Evolutionary conservation across 192 early-diverging fungal genomes (phyloP).

Genomic region (Obelidium mucronatum): DNA sequence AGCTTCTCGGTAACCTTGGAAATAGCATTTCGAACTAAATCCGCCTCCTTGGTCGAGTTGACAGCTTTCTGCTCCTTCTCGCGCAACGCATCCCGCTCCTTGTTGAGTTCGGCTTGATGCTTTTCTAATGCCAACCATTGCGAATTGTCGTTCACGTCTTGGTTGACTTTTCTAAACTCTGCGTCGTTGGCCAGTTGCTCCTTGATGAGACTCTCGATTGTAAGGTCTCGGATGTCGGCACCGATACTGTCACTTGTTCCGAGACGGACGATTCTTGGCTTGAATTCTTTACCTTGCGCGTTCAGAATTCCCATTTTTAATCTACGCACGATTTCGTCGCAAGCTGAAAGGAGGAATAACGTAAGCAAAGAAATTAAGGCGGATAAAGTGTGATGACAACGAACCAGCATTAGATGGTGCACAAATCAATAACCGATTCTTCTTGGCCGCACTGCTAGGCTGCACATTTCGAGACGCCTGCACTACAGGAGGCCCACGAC

Average conservation of each 20-base stretch:
- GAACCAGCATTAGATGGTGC: slow-evolving; percentile 92
- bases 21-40: slow-evolving; percentile 36
- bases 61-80: slow-evolving; percentile 35
- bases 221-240: slow-evolving; percentile 73
- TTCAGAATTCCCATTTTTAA: slow-evolving; percentile 77
- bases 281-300: slow-evolving; percentile 59
- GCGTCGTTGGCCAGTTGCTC: slow-evolving; percentile 32
- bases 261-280: slow-evolving; percentile 82
- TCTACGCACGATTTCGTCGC: slow-evolving; percentile 93
- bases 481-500: background rate
- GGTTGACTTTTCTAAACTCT: slow-evolving; percentile 34
- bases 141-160: slow-evolving; percentile 46
- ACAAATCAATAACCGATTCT: slow-evolving; percentile 81
- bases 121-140: slow-evolving; percentile 49
- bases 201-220: slow-evolving; percentile 43
- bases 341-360: slow-evolving; percentile 45
- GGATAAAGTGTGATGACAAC: too few species aligned
- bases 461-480: background rate
- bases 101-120: slow-evolving; percentile 39
- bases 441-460: slow-evolving; percentile 23
- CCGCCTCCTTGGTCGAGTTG: slow-evolving; percentile 17
- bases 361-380: background rate
- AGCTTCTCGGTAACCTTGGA: slow-evolving; percentile 46
- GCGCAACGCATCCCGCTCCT: slow-evolving; percentile 44
- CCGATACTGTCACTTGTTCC: slow-evolving; percentile 80